Evolutionary conservation across 139 green algal species (phyloP).

Genomic region (Astrephomene gubernaculifera): DNA sequence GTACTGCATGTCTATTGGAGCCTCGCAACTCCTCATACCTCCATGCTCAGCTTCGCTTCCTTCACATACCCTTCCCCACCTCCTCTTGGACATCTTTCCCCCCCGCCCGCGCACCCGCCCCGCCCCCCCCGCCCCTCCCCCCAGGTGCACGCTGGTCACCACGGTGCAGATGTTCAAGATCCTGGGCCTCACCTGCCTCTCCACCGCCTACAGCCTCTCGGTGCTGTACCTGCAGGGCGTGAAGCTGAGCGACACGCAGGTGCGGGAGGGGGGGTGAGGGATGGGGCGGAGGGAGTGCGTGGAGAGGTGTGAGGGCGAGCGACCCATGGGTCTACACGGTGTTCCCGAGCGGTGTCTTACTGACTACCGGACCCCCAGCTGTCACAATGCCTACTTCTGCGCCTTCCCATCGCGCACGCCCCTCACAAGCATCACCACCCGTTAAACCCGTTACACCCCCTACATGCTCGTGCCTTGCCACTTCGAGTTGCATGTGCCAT

Average conservation of each 20-base stretch:
- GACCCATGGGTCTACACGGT: not conserved
- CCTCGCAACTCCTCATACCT: not conserved
- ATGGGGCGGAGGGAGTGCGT: no score
- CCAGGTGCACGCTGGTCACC: slow-evolving; percentile 89
- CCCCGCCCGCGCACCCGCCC: not conserved
- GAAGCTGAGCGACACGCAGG: slow-evolving; percentile 91
- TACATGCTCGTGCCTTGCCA: not conserved
- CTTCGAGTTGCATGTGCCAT: not conserved
- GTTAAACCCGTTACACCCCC: no score
- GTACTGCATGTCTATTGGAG: not conserved
- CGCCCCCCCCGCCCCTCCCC: no score
- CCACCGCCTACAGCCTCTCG: slow-evolving; percentile 90
- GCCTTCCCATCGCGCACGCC: no score
- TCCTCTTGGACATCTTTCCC: not conserved
- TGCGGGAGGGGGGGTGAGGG: not conserved
- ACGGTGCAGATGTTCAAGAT: slow-evolving; percentile 99
- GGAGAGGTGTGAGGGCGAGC: no score
- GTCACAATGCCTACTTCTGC: no score
- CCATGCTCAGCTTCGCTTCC: not conserved
- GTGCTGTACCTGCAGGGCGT: slow-evolving; percentile 95
- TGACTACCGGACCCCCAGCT: no score
- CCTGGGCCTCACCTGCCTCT: slow-evolving; percentile 96
- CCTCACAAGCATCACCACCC: no score
- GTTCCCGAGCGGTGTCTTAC: not conserved
- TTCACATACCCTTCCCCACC: not conserved